A percentile compares a stretch with the other conserved stretches of the same genome.
Conservation (phyloP, 2,329 filamentous ascomycete species). For the Stachybotrys chartarum region DNA sequence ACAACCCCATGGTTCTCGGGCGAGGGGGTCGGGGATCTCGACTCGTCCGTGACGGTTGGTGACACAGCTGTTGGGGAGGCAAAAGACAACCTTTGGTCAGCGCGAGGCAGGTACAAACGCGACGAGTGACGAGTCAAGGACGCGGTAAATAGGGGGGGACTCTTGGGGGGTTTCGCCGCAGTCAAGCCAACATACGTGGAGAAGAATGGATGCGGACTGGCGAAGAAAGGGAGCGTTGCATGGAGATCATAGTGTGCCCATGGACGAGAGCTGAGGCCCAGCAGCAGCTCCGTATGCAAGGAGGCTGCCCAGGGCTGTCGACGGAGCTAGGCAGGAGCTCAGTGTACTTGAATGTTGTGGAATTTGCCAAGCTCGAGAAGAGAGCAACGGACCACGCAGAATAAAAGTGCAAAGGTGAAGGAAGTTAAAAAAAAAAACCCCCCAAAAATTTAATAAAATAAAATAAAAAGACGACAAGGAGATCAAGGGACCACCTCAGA, state of each 20-base stretch:
- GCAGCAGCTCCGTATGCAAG: not conserved
- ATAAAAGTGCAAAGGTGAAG: not conserved
- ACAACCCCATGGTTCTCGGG: conserved; percentile 44
- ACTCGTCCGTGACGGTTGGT: conserved; percentile 24
- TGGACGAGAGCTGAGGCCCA: conserved; percentile 16
- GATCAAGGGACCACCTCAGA: not conserved
- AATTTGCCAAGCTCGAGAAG: not conserved
- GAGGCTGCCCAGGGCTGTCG: not conserved
- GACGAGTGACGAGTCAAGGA: not conserved
- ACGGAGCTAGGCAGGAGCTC: not conserved
- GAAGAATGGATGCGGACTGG: conserved; percentile 51
- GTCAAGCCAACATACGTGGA: conserved; percentile 45
- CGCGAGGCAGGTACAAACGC: not conserved
- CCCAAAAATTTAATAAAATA: too few species aligned
- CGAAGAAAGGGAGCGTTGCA: conserved; percentile 57
- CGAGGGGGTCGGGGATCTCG: conserved; percentile 49
- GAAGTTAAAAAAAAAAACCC: not conserved
- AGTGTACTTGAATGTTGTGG: too few species aligned
- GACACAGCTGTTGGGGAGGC: conserved; percentile 20
- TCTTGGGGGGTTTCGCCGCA: not conserved
- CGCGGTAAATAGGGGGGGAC: conserved; percentile 1
- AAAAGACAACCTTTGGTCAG: not conserved
- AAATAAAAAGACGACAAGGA: not conserved
- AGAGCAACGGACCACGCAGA: not conserved
- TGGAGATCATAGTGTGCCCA: conserved; percentile 52